These are phyloP conservation scores for Ampelomyces quisqualis DNA, from an alignment of 2,329 filamentous ascomycete genomes.

Conservation along the genomic window DNA sequence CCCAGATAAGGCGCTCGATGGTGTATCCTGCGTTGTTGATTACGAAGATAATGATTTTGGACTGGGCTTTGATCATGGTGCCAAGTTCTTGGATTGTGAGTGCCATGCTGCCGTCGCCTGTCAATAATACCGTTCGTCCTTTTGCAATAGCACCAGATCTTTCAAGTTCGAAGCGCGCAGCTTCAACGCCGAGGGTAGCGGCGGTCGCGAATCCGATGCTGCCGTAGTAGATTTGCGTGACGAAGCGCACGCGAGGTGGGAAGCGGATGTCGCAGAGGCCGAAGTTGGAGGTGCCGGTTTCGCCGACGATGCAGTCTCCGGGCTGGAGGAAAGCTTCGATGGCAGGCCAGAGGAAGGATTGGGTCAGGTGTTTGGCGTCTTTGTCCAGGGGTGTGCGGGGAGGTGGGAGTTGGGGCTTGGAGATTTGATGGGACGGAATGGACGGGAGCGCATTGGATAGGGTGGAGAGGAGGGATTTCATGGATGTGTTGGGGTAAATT, in stretches of 20 bases:
- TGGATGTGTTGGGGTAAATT: conserved; percentile 34
- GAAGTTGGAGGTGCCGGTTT: conserved; percentile 47
- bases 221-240: conserved; percentile 49
- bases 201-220: conserved; percentile 48
- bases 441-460: conserved; percentile 29
- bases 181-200: conserved; percentile 45
- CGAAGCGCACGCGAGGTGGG: conserved; percentile 30
- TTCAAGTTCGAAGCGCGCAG: conserved; percentile 53
- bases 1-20: conserved; percentile 51
- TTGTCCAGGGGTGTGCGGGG: conserved; percentile 32
- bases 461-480: conserved; percentile 42
- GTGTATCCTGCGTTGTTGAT: conserved; percentile 53
- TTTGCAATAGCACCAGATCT: too few relatives aligned
- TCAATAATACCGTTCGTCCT: conserved; percentile 59
- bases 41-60: conserved; percentile 45
- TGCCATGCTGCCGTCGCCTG: conserved; percentile 65
- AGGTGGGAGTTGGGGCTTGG: conserved; percentile 29
- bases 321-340: conserved; percentile 43
- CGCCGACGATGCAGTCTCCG: conserved; percentile 44
- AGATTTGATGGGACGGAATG: conserved; percentile 23
- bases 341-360: conserved; percentile 48
- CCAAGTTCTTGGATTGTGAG: conserved; percentile 67
- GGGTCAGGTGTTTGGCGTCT: conserved; percentile 44
- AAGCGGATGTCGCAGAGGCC: conserved; percentile 42
- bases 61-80: conserved; percentile 56